These are phyloP conservation scores for Nelumbo lutea DNA, from an alignment of 164 flowering plant species.

Conservation along the genomic window DNA sequence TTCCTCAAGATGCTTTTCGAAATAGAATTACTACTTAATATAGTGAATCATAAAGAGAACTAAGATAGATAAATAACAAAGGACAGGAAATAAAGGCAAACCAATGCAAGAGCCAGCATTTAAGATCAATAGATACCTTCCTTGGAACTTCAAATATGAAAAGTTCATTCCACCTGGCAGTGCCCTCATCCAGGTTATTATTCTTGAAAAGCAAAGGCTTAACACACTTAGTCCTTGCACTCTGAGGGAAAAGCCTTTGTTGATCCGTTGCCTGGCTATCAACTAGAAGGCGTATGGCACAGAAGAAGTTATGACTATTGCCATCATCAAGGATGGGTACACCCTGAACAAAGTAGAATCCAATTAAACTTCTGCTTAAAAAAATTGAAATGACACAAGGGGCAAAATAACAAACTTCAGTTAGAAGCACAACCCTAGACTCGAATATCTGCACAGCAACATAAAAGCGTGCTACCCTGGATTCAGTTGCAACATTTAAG, in stretches of 20 bases:
- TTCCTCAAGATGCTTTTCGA: too few species aligned
- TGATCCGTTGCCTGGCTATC: constrained; percentile 73
- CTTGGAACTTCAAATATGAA: constrained; percentile 91
- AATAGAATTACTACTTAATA: too few species aligned
- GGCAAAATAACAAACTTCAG: constrained; percentile 1
- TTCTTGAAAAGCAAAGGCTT: constrained; percentile 45
- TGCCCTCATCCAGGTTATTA: constrained; percentile 37
- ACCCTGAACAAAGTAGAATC: constrained; percentile 46
- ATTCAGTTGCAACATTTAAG: constrained; percentile 56
- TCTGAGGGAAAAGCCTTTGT: constrained; percentile 93
- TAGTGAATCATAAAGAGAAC: too few species aligned
- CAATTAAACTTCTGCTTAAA: constrained; percentile 1
- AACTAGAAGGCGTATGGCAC: constrained; percentile 85
- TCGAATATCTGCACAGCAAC: constrained; percentile 76
- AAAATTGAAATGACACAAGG: background rate
- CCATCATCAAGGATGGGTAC: constrained; percentile 82
- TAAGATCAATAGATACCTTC: constrained; percentile 41
- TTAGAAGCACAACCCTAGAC: constrained; percentile 54
- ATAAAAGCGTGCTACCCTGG: constrained; percentile 66
- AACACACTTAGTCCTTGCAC: constrained; percentile 93
- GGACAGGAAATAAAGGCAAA: constrained; percentile 1
- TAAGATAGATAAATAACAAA: too few species aligned
- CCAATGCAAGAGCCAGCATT: background rate
- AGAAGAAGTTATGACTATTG: constrained; percentile 80
- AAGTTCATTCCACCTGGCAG: constrained; percentile 89